Percentiles rank a stretch among this genome's conserved stretches.
phyloP scores from a whole-genome alignment of 2,329 filamentous ascomycete genomes.

The Aspergillus pseudoterreus region DNA sequence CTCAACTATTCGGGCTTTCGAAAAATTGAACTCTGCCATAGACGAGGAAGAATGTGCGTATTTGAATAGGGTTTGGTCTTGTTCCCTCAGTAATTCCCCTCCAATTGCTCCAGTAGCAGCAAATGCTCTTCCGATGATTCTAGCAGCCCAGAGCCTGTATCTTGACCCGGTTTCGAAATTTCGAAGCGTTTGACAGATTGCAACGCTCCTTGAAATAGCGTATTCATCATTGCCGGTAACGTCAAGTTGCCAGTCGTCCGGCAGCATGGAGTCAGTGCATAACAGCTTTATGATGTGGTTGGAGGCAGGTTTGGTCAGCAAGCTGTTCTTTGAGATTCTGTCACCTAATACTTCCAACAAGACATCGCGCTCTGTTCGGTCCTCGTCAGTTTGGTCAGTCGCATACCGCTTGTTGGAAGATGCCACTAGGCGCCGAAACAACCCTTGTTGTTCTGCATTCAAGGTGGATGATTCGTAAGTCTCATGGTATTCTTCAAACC shows the following conservation, averaged over 20 bases:
- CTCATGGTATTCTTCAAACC: constrained; percentile 69
- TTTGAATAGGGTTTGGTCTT: constrained; percentile 27
- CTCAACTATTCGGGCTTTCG: constrained; percentile 61
- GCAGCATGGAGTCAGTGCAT: constrained; percentile 68
- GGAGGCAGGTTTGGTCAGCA: constrained; percentile 68
- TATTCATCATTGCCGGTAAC: constrained; percentile 65
- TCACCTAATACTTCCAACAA: constrained; percentile 78
- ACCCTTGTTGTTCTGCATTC: constrained; percentile 47
- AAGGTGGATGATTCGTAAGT: constrained; percentile 55
- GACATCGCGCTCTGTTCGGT: constrained; percentile 72
- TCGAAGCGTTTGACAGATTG: constrained; percentile 73
- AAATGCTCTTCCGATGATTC: constrained; percentile 79
- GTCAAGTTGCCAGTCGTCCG: constrained; percentile 58
- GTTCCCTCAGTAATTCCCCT: constrained; percentile 45
- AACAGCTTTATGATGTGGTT: constrained; percentile 49
- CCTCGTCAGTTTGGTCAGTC: constrained; percentile 65
- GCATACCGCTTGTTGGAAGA: constrained; percentile 65
- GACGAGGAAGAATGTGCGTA: constrained; percentile 3
- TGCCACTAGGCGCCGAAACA: constrained; percentile 65
- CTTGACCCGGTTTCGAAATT: constrained; percentile 60
- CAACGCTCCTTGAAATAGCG: constrained; percentile 59
- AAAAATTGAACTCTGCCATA: constrained; percentile 32
- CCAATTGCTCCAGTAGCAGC: constrained; percentile 65
- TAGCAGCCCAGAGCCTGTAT: constrained; percentile 81
- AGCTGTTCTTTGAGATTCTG: constrained; percentile 55